Evolutionary conservation across 768 basidiomycete genomes (phyloP), one percentile per base, ranked within the genome.

Genomic region (Suillus brevipes): DNA sequence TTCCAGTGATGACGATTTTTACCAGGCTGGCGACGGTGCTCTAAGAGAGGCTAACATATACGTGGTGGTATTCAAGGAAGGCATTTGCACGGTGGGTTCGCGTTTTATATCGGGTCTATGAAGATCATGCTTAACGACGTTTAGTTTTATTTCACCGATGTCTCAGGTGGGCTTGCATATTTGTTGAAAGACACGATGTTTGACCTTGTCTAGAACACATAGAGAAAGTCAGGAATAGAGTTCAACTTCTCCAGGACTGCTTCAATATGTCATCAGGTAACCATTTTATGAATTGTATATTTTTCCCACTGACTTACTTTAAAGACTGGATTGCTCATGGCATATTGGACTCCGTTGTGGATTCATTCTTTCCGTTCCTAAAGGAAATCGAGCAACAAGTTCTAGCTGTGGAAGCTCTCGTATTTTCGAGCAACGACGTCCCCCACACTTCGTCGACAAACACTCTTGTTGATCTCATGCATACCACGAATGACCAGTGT

Each of bases 301-400:
- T 42, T 14, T 45, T 42, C 34, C 60, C 53, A 14, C 43, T 38
- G 25, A 43, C 23, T 31, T 34, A 34, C 43, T 25, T 40, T 37
- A 10, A 40, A 94, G 95, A 95, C 73, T 97, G 94, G 94, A 92
- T 98, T 68, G 94, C 94, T 0, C 95, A 98, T 75, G 91, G 89
- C 25, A 83, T 97, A 62, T 80, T 98, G 68, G 96, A 97, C 72
- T 96, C 94, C 1, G 88, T 98, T 61, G 95, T 98, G 25, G 95
- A 98, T 73, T 90, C 92, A 1, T 96, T 96, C 78, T 94, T 95
- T 74, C 94, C 94, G 1, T 83, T 94, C 65, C 79, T 95, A 65
- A 84, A 89, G 67, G 87, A 88, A 65, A 89, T 97, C 43, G 93
- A 93, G 71, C 82, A 81, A 56, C 95, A 97, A 72, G 89, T 94